Conservation (phyloP, 2,329 filamentous ascomycete species). For the Capronia americana region DNA sequence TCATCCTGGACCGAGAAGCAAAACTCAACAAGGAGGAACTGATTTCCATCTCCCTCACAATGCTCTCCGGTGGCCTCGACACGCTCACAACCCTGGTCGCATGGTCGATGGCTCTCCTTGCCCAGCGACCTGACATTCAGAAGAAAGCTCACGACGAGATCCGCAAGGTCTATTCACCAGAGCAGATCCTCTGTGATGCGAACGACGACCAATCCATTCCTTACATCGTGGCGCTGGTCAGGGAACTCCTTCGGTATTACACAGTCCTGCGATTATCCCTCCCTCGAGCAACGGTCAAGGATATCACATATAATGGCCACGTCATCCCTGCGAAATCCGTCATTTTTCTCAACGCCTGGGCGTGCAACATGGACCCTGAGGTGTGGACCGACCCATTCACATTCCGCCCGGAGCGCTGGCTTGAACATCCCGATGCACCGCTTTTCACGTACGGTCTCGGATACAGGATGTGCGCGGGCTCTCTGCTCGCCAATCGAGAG, state of each 20-base stretch:
- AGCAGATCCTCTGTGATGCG: constrained; percentile 62
- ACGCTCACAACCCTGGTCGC: constrained; percentile 70
- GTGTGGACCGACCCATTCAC: constrained; percentile 65
- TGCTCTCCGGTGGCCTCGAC: constrained; percentile 71
- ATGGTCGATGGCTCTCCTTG: constrained; percentile 68
- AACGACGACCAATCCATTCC: constrained; percentile 68
- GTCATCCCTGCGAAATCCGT: constrained; percentile 68
- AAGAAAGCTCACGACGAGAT: constrained; percentile 65
- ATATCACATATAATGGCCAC: constrained; percentile 64
- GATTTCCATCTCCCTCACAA: constrained; percentile 70
- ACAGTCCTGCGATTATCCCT: constrained; percentile 68
- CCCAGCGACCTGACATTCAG: constrained; percentile 67
- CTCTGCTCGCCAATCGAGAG: constrained; percentile 67
- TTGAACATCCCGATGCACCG: constrained; percentile 67
- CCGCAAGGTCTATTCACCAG: constrained; percentile 57
- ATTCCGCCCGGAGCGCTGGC: constrained; percentile 68
- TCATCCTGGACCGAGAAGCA: constrained; percentile 68
- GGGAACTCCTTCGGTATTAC: constrained; percentile 68
- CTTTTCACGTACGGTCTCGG: constrained; percentile 71
- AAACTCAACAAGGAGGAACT: constrained; percentile 68
- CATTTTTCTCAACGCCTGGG: constrained; percentile 71
- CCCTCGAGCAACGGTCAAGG: constrained; percentile 66
- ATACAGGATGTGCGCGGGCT: constrained; percentile 72
- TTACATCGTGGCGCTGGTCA: constrained; percentile 68
- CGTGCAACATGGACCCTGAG: constrained; percentile 69